Conservation (phyloP, 2,329 filamentous ascomycete species). For the Epichloe sp. region DNA sequence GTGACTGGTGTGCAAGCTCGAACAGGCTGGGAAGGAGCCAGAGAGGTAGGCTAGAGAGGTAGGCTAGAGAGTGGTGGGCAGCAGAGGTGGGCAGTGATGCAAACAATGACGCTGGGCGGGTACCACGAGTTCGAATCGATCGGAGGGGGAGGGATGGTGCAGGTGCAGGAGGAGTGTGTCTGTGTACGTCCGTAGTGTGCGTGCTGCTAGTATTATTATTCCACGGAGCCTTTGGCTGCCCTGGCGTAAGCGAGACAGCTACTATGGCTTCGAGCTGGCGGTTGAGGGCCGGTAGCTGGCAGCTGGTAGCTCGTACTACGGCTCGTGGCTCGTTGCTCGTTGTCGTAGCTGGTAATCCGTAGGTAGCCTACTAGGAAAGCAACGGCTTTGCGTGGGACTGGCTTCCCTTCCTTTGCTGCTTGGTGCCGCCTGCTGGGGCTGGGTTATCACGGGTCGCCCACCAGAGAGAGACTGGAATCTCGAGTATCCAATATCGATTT, state of each 20-base stretch:
- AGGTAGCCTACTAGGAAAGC: too few relatives aligned
- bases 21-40: neutral
- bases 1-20: neutral
- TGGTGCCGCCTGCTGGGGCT: neutral
- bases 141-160: neutral
- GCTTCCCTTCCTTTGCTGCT: neutral
- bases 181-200: too few relatives aligned
- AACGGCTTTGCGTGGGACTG: neutral
- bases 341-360: neutral
- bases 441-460: neutral
- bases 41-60: neutral
- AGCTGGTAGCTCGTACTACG: too few relatives aligned
- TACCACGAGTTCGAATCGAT: slow-evolving; percentile 2
- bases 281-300: neutral
- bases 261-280: neutral
- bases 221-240: neutral
- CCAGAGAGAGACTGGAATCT: neutral
- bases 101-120: slow-evolving; percentile 4
- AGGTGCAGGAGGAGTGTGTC: neutral
- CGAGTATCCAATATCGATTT: neutral
- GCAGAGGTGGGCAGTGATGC: slow-evolving; percentile 4
- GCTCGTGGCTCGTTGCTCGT: too few relatives aligned
- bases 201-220: neutral
- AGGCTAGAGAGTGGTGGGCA: neutral
- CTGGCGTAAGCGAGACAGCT: neutral